Evolutionary conservation across 495 filamentous ascomycete genomes (phyloP).

Genomic region (Penicillium canescens): DNA sequence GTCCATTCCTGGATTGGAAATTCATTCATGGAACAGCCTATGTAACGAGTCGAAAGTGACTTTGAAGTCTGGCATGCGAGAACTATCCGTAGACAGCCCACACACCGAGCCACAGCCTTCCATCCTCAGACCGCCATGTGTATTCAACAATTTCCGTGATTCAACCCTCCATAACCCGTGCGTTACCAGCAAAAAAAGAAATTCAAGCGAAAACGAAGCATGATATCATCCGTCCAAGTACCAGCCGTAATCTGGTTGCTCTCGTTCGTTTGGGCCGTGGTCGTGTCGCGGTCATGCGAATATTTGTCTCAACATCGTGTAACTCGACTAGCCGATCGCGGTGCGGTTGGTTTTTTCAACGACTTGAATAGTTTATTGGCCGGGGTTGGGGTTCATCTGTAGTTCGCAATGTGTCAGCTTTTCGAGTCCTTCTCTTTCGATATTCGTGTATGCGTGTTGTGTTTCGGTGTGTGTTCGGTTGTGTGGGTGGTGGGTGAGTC

Average conservation of each 20-base stretch:
- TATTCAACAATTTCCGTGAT: constrained; percentile 23
- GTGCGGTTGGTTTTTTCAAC: constrained; percentile 27
- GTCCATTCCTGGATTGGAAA: constrained; percentile 32
- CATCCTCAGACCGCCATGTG: constrained; percentile 28
- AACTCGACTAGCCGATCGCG: constrained; percentile 28
- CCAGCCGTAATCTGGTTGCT: constrained; percentile 31
- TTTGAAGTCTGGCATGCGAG: constrained; percentile 14
- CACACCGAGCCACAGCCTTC: constrained; percentile 21
- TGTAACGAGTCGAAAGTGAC: constrained; percentile 29
- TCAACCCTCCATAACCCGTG: constrained; percentile 25
- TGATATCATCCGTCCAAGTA: constrained; percentile 40
- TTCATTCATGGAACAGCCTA: constrained; percentile 34
- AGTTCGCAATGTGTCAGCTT: constrained; percentile 21
- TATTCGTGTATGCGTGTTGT: constrained; percentile 3
- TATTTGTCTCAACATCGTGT: constrained; percentile 27
- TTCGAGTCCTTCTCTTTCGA: constrained; percentile 3
- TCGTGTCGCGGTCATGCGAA: constrained; percentile 25
- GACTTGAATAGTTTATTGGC: constrained; percentile 27
- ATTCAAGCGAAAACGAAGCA: constrained; percentile 34
- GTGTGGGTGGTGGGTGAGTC: constrained; percentile 11
- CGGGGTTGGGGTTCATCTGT: constrained; percentile 46
- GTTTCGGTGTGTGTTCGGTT: not conserved
- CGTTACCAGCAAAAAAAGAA: constrained; percentile 28
- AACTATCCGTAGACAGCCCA: constrained; percentile 9
- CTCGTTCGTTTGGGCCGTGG: constrained; percentile 30